Conservation (phyloP, 225 moss, liverwort and hornwort species). For the Anthoceros angustus region DNA sequence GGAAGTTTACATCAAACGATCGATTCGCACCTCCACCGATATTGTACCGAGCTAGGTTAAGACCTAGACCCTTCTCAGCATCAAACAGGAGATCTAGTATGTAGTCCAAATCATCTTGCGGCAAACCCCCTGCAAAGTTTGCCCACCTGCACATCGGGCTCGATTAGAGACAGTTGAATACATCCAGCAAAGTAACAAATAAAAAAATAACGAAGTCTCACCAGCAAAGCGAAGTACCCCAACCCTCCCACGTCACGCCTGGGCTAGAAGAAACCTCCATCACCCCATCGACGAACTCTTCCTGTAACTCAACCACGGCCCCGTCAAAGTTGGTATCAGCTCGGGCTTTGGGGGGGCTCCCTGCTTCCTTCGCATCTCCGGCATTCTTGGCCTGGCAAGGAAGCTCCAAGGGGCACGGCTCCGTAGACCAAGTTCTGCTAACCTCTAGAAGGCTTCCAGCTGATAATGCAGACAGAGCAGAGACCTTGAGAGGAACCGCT, state of each 20-base stretch:
- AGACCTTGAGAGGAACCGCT: neutral
- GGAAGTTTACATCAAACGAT: slow-evolving; percentile 59
- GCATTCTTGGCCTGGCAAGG: too few relatives aligned
- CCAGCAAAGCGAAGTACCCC: slow-evolving; percentile 99
- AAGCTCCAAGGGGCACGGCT: too few relatives aligned
- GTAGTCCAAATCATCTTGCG: slow-evolving; percentile 45
- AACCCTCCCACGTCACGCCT: slow-evolving; percentile 73
- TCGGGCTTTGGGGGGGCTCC: neutral
- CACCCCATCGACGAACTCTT: slow-evolving; percentile 40
- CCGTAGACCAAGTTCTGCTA: too few relatives aligned
- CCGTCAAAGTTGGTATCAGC: neutral
- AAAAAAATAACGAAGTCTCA: slow-evolving; percentile 9
- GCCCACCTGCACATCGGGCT: too few relatives aligned
- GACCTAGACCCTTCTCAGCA: slow-evolving; percentile 60
- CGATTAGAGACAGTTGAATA: slow-evolving; percentile 12
- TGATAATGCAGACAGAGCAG: too few relatives aligned
- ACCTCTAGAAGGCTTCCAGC: too few relatives aligned
- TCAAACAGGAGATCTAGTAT: slow-evolving; percentile 82
- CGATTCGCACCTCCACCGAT: slow-evolving; percentile 87
- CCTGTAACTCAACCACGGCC: slow-evolving; percentile 35
- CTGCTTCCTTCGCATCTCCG: too few relatives aligned
- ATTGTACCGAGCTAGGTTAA: slow-evolving; percentile 88
- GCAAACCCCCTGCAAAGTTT: slow-evolving; percentile 86
- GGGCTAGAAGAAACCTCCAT: slow-evolving; percentile 29
- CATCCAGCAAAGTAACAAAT: neutral